phyloP scores from a whole-genome alignment of 306 rosid genomes.

The Trifolium repens region DNA sequence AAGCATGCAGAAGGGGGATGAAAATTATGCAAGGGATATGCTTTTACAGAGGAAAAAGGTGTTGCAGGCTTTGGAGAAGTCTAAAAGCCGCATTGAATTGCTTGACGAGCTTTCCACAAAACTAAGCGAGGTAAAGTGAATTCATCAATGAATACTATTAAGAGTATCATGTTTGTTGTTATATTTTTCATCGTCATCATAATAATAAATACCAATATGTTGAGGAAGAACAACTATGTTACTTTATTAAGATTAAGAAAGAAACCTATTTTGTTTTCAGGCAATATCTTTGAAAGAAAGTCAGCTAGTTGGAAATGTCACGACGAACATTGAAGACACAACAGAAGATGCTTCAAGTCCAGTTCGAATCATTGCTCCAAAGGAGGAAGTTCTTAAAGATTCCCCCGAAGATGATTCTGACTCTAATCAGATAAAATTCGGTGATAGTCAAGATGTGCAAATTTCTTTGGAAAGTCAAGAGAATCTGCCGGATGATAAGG shows the following conservation, averaged over 20 bases:
- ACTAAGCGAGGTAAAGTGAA: slow-evolving; percentile 70
- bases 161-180: slow-evolving; percentile 4
- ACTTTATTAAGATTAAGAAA: too few relatives aligned
- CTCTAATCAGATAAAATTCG: slow-evolving; percentile 37
- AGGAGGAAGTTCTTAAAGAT: slow-evolving; percentile 51
- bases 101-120: slow-evolving; percentile 77
- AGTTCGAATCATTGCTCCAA: slow-evolving; percentile 72
- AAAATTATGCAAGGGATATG: slow-evolving; percentile 74
- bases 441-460: slow-evolving; percentile 49
- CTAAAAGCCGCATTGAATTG: slow-evolving; percentile 78
- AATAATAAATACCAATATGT: too few relatives aligned
- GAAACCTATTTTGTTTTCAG: slow-evolving; percentile 47
- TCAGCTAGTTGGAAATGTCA: slow-evolving; percentile 74
- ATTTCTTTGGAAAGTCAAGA: slow-evolving; percentile 45
- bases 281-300: slow-evolving; percentile 81
- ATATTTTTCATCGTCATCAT: neutral
- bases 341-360: slow-evolving; percentile 57
- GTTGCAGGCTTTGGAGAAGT: slow-evolving; percentile 82
- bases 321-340: slow-evolving; percentile 60
- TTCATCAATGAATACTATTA: neutral
- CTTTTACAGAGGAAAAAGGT: slow-evolving; percentile 92
- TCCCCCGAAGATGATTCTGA: slow-evolving; percentile 34
- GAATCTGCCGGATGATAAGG: slow-evolving; percentile 43
- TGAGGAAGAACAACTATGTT: too few relatives aligned
- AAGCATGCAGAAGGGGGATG: slow-evolving; percentile 71